Evolutionary conservation across 1,139 yeast species (phyloP).

Genomic region (Suhomyces bribrorum): DNA sequence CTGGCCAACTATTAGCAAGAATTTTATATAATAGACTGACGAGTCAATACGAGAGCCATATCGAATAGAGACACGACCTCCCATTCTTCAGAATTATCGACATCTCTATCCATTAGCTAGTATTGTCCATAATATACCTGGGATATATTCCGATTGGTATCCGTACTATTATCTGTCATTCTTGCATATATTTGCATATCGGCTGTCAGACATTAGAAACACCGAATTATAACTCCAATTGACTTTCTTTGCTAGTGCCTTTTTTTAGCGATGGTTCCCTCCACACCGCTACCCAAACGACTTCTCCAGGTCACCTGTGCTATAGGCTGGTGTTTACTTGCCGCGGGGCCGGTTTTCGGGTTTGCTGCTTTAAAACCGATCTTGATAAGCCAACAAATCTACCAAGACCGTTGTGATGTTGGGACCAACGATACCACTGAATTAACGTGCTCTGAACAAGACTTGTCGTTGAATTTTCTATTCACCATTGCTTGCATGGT

Average conservation of each 20-base stretch:
- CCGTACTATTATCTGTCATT: too few relatives aligned
- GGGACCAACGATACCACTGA: slow-evolving; percentile 13
- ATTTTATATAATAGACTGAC: too few relatives aligned
- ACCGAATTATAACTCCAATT: not conserved
- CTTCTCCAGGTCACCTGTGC: slow-evolving; percentile 64
- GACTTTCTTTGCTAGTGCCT: not conserved
- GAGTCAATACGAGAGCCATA: too few relatives aligned
- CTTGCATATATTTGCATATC: too few relatives aligned
- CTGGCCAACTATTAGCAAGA: not conserved
- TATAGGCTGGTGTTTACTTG: slow-evolving; percentile 79
- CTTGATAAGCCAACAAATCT: slow-evolving; percentile 74
- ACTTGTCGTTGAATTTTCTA: slow-evolving; percentile 74
- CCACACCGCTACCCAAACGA: slow-evolving; percentile 21
- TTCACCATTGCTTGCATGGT: slow-evolving; percentile 86
- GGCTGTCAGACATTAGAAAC: too few relatives aligned
- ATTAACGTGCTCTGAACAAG: slow-evolving; percentile 65
- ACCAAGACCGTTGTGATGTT: slow-evolving; percentile 55
- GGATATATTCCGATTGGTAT: too few relatives aligned
- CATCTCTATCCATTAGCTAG: too few relatives aligned
- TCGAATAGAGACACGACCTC: too few relatives aligned
- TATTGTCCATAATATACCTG: too few relatives aligned
- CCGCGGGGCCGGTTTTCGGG: slow-evolving; percentile 93
- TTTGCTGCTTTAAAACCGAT: slow-evolving; percentile 92
- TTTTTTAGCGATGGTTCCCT: not conserved
- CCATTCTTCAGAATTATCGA: too few relatives aligned